These are phyloP conservation scores for Trichoderma asperelloides DNA, from an alignment of 495 filamentous ascomycete genomes.

Conservation along the genomic window DNA sequence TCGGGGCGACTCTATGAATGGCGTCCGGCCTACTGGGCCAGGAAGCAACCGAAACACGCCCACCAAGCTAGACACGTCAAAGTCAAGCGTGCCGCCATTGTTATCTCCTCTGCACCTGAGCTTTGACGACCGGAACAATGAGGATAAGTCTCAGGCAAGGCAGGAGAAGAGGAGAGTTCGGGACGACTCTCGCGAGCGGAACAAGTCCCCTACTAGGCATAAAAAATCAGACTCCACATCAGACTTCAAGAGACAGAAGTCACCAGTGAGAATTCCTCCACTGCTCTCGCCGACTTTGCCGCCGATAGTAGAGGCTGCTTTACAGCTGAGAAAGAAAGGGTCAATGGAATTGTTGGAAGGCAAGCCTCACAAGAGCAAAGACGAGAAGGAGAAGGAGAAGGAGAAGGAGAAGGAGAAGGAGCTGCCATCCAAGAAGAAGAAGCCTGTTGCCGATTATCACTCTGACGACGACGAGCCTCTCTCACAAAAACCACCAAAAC, in stretches of 20 bases:
- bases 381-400: conserved; percentile 16
- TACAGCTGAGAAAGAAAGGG: conserved; percentile 27
- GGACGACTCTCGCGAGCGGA: conserved; percentile 19
- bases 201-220: conserved; percentile 10
- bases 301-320: conserved; percentile 33
- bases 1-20: conserved; percentile 25
- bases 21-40: conserved; percentile 22
- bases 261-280: conserved; percentile 22
- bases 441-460: conserved; percentile 27
- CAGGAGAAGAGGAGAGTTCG: conserved; percentile 20
- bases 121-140: conserved; percentile 15
- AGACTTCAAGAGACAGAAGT: conserved; percentile 26
- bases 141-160: conserved; percentile 16
- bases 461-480: conserved; percentile 29
- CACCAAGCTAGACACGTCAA: conserved; percentile 25
- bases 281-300: conserved; percentile 42
- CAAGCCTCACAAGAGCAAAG: conserved; percentile 8
- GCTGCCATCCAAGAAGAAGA: conserved; percentile 18
- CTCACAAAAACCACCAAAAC: conserved; percentile 20
- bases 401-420: conserved; percentile 16
- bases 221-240: conserved; percentile 16
- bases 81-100: conserved; percentile 26
- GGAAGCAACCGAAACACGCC: conserved; percentile 24
- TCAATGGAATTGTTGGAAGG: conserved; percentile 19
- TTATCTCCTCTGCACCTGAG: conserved; percentile 35